Base-by-base conservation (phyloP, 306 rosid genomes). In the Vicia sativa region DNA sequence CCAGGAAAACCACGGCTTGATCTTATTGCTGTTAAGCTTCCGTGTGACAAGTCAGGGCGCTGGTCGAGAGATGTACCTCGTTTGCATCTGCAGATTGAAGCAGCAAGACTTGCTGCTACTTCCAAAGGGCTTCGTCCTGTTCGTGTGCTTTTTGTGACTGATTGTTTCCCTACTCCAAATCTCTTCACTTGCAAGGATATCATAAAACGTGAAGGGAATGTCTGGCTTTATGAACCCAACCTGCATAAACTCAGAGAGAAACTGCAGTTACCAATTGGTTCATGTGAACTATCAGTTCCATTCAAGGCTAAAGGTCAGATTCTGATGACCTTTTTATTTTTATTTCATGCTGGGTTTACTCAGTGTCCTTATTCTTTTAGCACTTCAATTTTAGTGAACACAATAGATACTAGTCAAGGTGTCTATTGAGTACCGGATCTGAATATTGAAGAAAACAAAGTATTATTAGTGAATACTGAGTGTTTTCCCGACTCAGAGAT, bases 21-120 rank as follows among this genome's bases (percentile, higher is more conserved):
- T 87, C 89, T 91, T 60, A 81, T 91, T 68, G 96, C 87, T 48
- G 84, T 83, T 74, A 91, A 91, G 84, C 91, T 91, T 75, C 96
- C 97, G 35, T 91, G 97, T 76, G 58, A 85, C 78, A 86, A 73
- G 73, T 80, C 87, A 3, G 96, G 87, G 58, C 62, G 62, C 70
- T 88, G 96, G 96, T 83, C 96, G 14, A 88, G 97, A 78, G 96
- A 91, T 31, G 93, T 91, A 63, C 84, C 89, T 54, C 89, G 96
- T 49, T 83, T 91, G 74, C 97, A 91, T 81, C 80, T 91, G 82
- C 96, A 91, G 84, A 87, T 88, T 73, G 97, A 91, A 87, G 80
- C 89, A 14, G 97, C 93, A 26, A 88, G 97, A 80, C 81, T 91
- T 43, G 89, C 89, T 45, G 76, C 91, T 45, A 72, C 86, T 75